These are phyloP conservation scores for Waitea zeae DNA, from an alignment of 1,284 basidiomycete genomes.

Conservation along the genomic window DNA sequence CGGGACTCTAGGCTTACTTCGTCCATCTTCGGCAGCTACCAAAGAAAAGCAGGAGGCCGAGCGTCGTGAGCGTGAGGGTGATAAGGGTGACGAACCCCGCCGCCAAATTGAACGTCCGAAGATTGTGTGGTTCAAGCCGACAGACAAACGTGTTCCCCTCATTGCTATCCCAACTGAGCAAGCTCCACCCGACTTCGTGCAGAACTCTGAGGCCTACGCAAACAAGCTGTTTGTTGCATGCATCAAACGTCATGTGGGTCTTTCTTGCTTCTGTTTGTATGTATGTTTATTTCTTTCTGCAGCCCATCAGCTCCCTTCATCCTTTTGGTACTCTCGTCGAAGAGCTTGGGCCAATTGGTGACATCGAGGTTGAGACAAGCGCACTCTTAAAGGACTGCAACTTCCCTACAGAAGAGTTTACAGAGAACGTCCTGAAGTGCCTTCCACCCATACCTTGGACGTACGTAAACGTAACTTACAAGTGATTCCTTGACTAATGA, in stretches of 20 bases:
- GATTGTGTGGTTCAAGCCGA: slow-evolving; percentile 99
- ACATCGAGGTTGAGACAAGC: slow-evolving; percentile 94
- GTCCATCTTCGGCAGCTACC: slow-evolving; percentile 94
- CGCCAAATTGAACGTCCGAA: slow-evolving; percentile 83
- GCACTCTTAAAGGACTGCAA: slow-evolving; percentile 97
- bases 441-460: slow-evolving; percentile 89
- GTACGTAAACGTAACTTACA: slow-evolving; percentile 22
- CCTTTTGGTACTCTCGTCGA: slow-evolving; percentile 98
- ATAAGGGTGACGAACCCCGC: slow-evolving; percentile 67
- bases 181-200: slow-evolving; percentile 91
- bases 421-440: slow-evolving; percentile 89
- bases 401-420: slow-evolving; percentile 89
- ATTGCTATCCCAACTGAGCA: slow-evolving; percentile 99
- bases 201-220: slow-evolving; percentile 82
- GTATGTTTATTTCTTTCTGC: slow-evolving; percentile 6
- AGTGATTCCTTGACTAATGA: slow-evolving; percentile 6
- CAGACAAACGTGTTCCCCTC: slow-evolving; percentile 96
- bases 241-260: slow-evolving; percentile 87
- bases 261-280: slow-evolving; percentile 2
- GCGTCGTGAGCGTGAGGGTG: slow-evolving; percentile 88
- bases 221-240: slow-evolving; percentile 93
- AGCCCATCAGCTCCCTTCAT: slow-evolving; percentile 92
- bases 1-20: slow-evolving; percentile 87
- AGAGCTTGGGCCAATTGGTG: slow-evolving; percentile 95
- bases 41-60: slow-evolving; percentile 99